Evolutionary conservation across 169 alveolate genomes (phyloP).

Genomic region (Toxoplasma gondii): DNA sequence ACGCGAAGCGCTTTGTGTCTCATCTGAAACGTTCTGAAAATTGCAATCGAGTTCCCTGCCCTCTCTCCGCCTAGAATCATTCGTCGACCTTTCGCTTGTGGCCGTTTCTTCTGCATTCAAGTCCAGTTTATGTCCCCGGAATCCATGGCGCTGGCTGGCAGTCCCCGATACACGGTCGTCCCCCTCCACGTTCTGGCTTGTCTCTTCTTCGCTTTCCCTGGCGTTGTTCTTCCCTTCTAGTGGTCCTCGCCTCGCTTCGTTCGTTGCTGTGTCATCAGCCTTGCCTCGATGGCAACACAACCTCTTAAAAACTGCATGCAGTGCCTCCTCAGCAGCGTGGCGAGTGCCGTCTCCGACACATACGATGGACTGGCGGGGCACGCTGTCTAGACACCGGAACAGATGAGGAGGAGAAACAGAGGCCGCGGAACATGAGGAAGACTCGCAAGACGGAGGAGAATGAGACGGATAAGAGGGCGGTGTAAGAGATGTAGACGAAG

Average conservation of each 20-base stretch:
- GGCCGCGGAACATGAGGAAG: neutral
- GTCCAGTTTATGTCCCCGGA: too few relatives aligned
- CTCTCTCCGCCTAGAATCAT: neutral
- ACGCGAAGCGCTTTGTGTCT: neutral
- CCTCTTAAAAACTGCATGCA: neutral
- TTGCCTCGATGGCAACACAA: neutral
- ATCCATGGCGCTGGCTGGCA: too few relatives aligned
- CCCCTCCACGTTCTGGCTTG: neutral
- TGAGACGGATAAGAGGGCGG: neutral
- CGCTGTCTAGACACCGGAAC: neutral
- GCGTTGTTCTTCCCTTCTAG: neutral
- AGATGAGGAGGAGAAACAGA: neutral
- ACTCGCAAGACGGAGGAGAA: neutral
- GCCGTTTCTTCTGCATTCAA: too few relatives aligned
- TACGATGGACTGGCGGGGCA: neutral
- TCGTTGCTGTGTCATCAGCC: neutral
- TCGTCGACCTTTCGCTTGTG: too few relatives aligned
- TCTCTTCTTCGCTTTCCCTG: neutral
- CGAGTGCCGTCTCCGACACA: slow-evolving; percentile 41
- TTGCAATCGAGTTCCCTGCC: too few relatives aligned
- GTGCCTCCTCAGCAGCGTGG: slow-evolving; percentile 24
- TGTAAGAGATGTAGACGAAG: neutral
- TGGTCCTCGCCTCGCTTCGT: neutral
- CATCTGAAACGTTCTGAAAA: neutral
- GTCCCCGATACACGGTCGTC: neutral